Evolutionary conservation across 805 yeast species (phyloP).

Genomic region (Saccharomyces mikatae): DNA sequence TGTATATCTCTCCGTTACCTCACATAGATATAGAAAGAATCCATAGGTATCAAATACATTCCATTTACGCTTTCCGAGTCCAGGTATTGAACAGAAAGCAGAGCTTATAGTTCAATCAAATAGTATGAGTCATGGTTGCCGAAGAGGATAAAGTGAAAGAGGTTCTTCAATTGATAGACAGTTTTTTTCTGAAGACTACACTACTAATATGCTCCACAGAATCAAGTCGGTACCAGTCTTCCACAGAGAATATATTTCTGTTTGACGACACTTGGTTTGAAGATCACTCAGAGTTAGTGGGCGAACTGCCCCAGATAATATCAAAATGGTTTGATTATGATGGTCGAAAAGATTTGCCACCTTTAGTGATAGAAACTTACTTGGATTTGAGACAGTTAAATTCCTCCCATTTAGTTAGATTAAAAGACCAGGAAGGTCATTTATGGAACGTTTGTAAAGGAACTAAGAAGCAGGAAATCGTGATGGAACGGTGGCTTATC

Average conservation of each 20-base stretch:
- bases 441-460: conserved; percentile 54
- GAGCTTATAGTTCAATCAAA: neutral
- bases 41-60: neutral
- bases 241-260: conserved; percentile 10
- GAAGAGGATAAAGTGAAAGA: conserved; percentile 10
- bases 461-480: conserved; percentile 70
- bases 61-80: neutral
- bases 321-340: conserved; percentile 62
- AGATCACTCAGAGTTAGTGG: conserved; percentile 4
- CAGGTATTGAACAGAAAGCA: neutral
- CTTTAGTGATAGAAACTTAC: conserved; percentile 78
- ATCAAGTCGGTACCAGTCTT: conserved; percentile 20
- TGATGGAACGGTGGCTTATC: conserved; percentile 86
- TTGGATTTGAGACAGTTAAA: conserved; percentile 56
- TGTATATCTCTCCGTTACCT: neutral
- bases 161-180: conserved; percentile 38
- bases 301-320: conserved; percentile 23
- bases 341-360: conserved; percentile 45
- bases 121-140: neutral
- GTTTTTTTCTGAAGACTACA: conserved; percentile 58
- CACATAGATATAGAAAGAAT: neutral
- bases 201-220: conserved; percentile 48
- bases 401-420: conserved; percentile 49
- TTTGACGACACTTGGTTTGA: conserved; percentile 14
- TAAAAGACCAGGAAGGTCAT: conserved; percentile 47